Evolutionary conservation across 345 rosid species (phyloP), one percentile per base, ranked within the genome.

Genomic region (Eucalyptus pumila): DNA sequence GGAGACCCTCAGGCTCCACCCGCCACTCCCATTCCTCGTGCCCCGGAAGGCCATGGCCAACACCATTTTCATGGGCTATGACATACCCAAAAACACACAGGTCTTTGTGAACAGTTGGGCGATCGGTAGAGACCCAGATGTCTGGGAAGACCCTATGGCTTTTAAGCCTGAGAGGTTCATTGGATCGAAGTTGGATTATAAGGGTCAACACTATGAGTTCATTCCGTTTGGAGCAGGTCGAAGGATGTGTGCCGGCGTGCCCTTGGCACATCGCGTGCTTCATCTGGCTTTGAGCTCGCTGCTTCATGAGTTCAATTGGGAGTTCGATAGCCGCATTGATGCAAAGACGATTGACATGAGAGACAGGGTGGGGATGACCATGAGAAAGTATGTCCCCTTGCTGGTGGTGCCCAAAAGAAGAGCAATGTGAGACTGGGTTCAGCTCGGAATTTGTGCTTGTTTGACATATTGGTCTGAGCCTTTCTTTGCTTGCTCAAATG

Each of bases 101-200:
- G 92, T 95, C 17, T n/a, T 94, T 1, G 92, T 94, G 19, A 94
- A 96, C 45, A 92, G 62, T 11, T 95, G 97, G 98, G 95, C 98
- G 3, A 94, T 94, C 12, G 96, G 94, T 21, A 88, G 95, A 86
- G 96, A 95, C 90, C 93, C 95, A 1, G 91, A 90, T 6, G 91
- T 85, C 4, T 95, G 97, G 96, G 92, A 88, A 2, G 93, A 92
- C n/a, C 93, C 94, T 2, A 42, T 45, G 86, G 49, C 56, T 27
- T 94, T 90, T 52, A 86, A 85, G 42, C 95, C 94, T 9, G 94
- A 94, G 37, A 92, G 95, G 88, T 93, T 94, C 67, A 11, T 90
- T 6, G 92, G 89, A 11, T 92, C 94, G 10, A 91, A 87, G 16
- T 51, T 93, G 83, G 95, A 94, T 85, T 94, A 87, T 81, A 94